Conservation (phyloP, 768 basidiomycete species). For the Lactarius sp. region DNA sequence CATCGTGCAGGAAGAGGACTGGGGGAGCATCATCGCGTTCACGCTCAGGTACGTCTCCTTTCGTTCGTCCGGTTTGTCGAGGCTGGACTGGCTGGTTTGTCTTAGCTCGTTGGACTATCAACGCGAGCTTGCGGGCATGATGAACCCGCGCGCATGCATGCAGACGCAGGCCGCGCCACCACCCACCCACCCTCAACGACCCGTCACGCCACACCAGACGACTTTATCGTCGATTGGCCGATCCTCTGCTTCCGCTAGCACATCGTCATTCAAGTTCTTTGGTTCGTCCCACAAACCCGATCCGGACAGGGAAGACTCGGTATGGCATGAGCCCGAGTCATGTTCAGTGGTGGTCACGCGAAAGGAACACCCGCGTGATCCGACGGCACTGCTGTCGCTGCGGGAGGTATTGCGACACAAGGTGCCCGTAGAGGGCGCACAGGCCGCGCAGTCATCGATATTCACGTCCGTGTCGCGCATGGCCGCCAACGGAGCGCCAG, state of each 20-base stretch:
- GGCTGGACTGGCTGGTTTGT: conserved; percentile 1
- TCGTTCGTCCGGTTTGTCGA: neutral
- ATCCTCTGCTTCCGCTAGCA: conserved; percentile 28
- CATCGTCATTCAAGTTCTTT: conserved; percentile 48
- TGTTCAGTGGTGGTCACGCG: conserved; percentile 57
- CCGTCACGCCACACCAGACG: conserved; percentile 11
- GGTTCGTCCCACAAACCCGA: conserved; percentile 44
- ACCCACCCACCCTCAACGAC: neutral
- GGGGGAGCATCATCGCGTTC: conserved; percentile 76
- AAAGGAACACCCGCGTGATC: conserved; percentile 60
- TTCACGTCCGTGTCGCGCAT: conserved; percentile 23
- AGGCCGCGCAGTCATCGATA: conserved; percentile 26
- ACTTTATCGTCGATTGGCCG: conserved; percentile 26
- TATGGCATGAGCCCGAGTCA: conserved; percentile 58
- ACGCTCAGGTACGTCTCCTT: conserved; percentile 51
- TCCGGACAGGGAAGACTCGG: conserved; percentile 52
- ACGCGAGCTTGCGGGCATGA: conserved; percentile 35
- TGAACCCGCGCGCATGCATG: neutral
- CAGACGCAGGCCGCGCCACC: neutral
- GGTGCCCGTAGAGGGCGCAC: conserved; percentile 35
- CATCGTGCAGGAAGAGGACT: conserved; percentile 64
- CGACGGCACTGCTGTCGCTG: conserved; percentile 51
- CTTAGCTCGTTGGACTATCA: conserved; percentile 58
- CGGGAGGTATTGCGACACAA: conserved; percentile 60
- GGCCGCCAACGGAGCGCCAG: conserved; percentile 23